Conservation (phyloP, 345 rosid genomes). For the Sapria himalayana region DNA sequence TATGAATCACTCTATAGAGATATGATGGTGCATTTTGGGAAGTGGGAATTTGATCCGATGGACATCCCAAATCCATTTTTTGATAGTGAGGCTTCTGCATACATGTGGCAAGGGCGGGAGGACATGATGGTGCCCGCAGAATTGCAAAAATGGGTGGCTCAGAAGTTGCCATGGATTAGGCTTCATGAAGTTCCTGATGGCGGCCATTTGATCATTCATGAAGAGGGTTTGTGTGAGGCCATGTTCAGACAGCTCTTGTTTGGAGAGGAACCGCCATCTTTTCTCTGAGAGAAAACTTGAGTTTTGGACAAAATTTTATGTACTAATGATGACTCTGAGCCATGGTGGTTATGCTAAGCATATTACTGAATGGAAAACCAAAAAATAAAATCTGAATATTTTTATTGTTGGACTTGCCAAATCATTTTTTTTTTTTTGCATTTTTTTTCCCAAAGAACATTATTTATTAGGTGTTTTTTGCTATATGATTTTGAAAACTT, state of each 20-base stretch:
- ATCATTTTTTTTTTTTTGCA: no score
- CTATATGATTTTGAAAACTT: no score
- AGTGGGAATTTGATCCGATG: constrained; percentile 62
- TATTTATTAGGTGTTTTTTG: no score
- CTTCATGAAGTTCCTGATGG: constrained; percentile 39
- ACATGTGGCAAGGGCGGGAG: constrained; percentile 69
- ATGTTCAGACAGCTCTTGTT: constrained; percentile 20
- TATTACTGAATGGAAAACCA: no score
- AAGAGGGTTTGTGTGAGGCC: constrained; percentile 29
- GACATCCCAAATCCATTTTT: constrained; percentile 41
- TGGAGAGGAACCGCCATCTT: constrained; percentile 9
- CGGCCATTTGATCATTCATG: constrained; percentile 27
- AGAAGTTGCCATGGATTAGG: constrained; percentile 31
- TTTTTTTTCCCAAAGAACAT: no score
- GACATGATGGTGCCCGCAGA: constrained; percentile 29
- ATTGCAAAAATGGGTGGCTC: constrained; percentile 23
- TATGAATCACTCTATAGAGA: constrained; percentile 38
- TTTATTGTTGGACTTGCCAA: no score
- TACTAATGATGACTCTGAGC: no score
- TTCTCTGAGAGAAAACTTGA: no score
- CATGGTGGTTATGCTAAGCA: no score
- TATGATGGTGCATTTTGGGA: constrained; percentile 41
- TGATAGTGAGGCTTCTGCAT: constrained; percentile 26
- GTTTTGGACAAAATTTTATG: no score
- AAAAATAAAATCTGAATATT: no score